Base-by-base conservation (phyloP, 257 asterid species). In the Striga asiatica region DNA sequence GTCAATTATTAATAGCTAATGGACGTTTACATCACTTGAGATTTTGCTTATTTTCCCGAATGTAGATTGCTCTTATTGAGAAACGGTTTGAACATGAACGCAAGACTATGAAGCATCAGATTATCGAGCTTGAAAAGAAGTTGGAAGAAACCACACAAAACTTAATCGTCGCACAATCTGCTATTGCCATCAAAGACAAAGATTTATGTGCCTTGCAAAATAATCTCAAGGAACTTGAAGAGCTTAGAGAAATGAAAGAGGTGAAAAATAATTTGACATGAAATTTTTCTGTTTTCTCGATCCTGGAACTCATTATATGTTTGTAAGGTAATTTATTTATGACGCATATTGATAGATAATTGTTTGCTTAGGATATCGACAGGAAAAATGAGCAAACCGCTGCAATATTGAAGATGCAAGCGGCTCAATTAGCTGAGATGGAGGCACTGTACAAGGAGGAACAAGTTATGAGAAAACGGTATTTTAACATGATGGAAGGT, bases 241-340 rank as follows among this genome's bases (percentile, higher is more conserved):
- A 92, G 42, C 79, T 92, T 46, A 81, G 97, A 77, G 99, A 92
- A 76, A 84, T 92, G 94, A 92, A 88, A 74, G 99, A 92, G 95
- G 99, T 92, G 32, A 60, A 14, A 20, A 43, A 58, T 46, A n/a
- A 55, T 67, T 4, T 32, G 35, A 25, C 34, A 50, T 52, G 3
- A 31, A 13, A 39, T 35, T 20, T 38, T 27, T 48, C 7, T 14
- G 16, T 59, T 47, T n/a, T 54, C 29, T 46, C 20, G 24, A 2
- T 43, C 50, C 5, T 8, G 4, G 32, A 13, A 58, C 28, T 64
- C 35, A 8, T 52, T n/a, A 19, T 28, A 0, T 39, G 47, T 45
- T 47, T n/a, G 14, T 12, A 27, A 2, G 3, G 32, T 50, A 19
- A 20, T 45, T 48, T 10, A 5, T 20, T n/a, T n/a, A n/a, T n/a